Percentiles rank a stretch among this genome's conserved stretches.
Evolutionary conservation across 2,329 filamentous ascomycete genomes (phyloP).

Genomic region (Colletotrichum gloeosporioides): DNA sequence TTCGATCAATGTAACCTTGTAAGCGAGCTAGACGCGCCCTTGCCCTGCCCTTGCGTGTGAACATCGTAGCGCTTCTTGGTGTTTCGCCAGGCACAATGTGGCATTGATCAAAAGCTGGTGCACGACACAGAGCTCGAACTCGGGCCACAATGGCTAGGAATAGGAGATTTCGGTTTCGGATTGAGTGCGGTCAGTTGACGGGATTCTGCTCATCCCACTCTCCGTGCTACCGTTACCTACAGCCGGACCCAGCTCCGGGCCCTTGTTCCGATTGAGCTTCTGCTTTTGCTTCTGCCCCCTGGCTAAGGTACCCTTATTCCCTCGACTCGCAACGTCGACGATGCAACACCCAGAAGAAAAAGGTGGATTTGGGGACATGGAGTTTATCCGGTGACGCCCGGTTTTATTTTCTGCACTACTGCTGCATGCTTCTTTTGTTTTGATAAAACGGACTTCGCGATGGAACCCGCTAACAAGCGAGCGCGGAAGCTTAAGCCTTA

Average conservation of each 20-base stretch:
- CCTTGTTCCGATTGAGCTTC: neutral
- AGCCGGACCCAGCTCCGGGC: neutral
- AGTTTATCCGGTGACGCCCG: neutral
- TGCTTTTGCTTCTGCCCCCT: neutral
- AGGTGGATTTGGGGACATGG: neutral
- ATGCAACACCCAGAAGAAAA: neutral
- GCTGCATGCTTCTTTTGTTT: neutral
- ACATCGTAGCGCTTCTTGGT: neutral
- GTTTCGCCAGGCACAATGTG: neutral
- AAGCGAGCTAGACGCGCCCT: conserved; percentile 18
- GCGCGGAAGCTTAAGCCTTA: neutral
- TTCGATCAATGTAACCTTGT: neutral
- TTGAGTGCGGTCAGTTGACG: neutral
- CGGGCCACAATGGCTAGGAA: neutral
- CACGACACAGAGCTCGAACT: neutral
- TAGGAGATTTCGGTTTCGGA: conserved; percentile 11
- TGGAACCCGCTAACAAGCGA: neutral
- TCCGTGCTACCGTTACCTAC: neutral
- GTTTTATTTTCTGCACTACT: neutral
- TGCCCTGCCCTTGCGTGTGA: neutral
- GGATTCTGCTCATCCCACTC: neutral
- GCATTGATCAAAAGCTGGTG: neutral
- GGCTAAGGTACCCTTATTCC: neutral
- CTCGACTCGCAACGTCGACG: neutral
- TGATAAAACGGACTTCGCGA: neutral